Evolutionary conservation across 345 rosid species (phyloP), one percentile per base, ranked within the genome.

Genomic region (Kernera saxatilis): DNA sequence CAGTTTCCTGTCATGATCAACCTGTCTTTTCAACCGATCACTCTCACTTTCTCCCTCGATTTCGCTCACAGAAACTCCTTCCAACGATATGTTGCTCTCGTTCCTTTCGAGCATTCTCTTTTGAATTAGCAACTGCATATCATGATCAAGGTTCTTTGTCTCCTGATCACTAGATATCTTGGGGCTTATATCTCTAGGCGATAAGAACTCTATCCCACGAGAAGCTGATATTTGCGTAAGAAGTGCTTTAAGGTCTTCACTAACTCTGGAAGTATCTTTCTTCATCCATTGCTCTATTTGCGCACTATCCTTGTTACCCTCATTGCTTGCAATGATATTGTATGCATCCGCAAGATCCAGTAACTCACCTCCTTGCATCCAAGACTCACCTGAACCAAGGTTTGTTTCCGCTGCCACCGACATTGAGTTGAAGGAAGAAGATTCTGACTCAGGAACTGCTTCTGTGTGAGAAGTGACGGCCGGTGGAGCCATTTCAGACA

Each of bases 271-370:
- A 73, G 92, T 83, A 71, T 88, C 98, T 76, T 86, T 91, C 35
- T 74, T 84, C 49, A 62, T 70, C 90, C 90, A 84, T 58, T 84
- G 86, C 64, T 89, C 97, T 8, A 84, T 81, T 17, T 50, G 7
- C 19, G 54, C 61, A 39, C 92, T 79, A 50, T 82, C 72, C 6
- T 86, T 90, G 43, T 84, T 85, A 56, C 83, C 86, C 56, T 80
- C 84, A 54, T 73, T 87, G 45, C 87, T 83, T 45, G 86, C 81
- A 44, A 89, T 88, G 54, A 83, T 73, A 80, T 84, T 91, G 78
- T 91, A 94, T 66, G 99, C 96, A 74, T 87, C 97, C 2, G 88
- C 76, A 46, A 91, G 96, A 74, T 94, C 90, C 79, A 87, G 59
- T 18, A 75, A 64, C 49, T 77, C 88, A 53, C 70, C 74, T 19